A percentile compares a stretch with the other conserved stretches of the same genome.
These are phyloP conservation scores for Flaveria floridana DNA, from an alignment of 140 eudicot genomes.

Conservation along the genomic window DNA sequence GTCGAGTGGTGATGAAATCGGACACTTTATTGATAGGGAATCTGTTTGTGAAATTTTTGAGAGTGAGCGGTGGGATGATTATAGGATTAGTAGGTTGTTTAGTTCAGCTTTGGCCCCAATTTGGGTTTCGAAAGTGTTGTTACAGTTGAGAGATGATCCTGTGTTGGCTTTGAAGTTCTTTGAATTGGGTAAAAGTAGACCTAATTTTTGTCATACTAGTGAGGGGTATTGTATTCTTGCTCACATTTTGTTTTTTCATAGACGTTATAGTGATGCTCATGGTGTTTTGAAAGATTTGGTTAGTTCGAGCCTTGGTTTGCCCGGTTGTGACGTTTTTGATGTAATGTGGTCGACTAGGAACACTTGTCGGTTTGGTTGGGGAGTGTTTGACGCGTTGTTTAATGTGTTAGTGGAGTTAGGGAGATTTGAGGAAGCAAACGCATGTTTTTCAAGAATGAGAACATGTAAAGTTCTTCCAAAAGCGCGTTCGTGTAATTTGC, in stretches of 20 bases:
- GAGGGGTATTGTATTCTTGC: slow-evolving; percentile 69
- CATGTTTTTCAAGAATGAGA: slow-evolving; percentile 69
- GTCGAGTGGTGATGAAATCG: slow-evolving; percentile 29
- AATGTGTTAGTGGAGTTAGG: slow-evolving; percentile 70
- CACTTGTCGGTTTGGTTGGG: slow-evolving; percentile 67
- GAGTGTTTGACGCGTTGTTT: slow-evolving; percentile 77
- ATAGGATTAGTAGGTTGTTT: slow-evolving; percentile 50
- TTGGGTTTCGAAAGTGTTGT: slow-evolving; percentile 49
- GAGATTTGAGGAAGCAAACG: slow-evolving; percentile 68
- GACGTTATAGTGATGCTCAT: slow-evolving; percentile 57
- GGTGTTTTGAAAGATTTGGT: slow-evolving; percentile 47
- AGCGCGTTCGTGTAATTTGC: slow-evolving; percentile 69
- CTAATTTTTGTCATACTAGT: slow-evolving; percentile 56
- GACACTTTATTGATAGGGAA: slow-evolving; percentile 40
- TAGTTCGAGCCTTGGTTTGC: slow-evolving; percentile 27
- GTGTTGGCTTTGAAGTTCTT: slow-evolving; percentile 56
- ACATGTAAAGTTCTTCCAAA: slow-evolving; percentile 62
- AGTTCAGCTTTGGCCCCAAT: slow-evolving; percentile 54
- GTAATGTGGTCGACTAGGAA: slow-evolving; percentile 73
- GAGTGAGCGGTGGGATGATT: slow-evolving; percentile 73
- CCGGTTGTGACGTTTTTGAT: slow-evolving; percentile 52
- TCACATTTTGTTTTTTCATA: slow-evolving; percentile 70
- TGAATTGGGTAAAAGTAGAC: slow-evolving; percentile 58
- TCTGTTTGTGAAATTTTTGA: slow-evolving; percentile 44
- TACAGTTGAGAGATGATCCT: slow-evolving; percentile 68